Base-by-base conservation (phyloP, 2,329 filamentous ascomycete species). In the Akanthomyces lecanii region DNA sequence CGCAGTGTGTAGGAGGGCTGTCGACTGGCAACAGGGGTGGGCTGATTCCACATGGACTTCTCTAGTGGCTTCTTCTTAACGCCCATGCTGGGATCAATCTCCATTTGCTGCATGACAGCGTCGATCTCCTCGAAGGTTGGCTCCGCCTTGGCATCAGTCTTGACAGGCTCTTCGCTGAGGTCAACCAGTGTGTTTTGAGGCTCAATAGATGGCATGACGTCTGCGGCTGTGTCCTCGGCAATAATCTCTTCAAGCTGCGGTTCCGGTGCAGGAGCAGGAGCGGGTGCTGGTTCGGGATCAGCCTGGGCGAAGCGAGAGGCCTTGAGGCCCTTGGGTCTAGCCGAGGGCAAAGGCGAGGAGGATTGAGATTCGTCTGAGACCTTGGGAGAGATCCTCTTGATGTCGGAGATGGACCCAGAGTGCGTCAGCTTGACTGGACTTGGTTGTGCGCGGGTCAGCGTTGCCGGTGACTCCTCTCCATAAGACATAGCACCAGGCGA, bases 81-180 rank as follows among this genome's bases (percentile, higher is more conserved):
- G 14, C 90, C 90, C 73, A 89, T 85, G 58, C 89, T 87, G 1
- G 89, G 89, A 67, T 92, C 86, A 54, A 82, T 85, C 64, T 88
- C 84, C 69, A 97, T 83, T 65, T 95, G 89, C 67, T 89, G 86
- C 92, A 98, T 97, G 59, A 97, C 87, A 51, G 89, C 91, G 77
- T 97, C 93, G 70, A 97, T 93, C 71, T 97, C 92, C 68, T 94
- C 89, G 69, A 91, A 91, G 0, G 88, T 85, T 7, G 78, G 81
- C 65, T 80, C 66, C 25, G 70, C 66, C n/a, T 65, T 67, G 69
- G 71, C 45, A 68, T 68, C 66, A 23, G 70, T 67, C n/a, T 65
- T 66, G 70, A 71, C 47, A 67, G 69, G 36, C 21, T 58, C 62
- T 4, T 53, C 56, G 18, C 64, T 59, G 33, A 66, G 65, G 16